A percentile compares a stretch with the other conserved stretches of the same genome.
phyloP scores from a whole-genome alignment of 202 grass and related monocot genomes.

The Brachypodium distachyon region DNA sequence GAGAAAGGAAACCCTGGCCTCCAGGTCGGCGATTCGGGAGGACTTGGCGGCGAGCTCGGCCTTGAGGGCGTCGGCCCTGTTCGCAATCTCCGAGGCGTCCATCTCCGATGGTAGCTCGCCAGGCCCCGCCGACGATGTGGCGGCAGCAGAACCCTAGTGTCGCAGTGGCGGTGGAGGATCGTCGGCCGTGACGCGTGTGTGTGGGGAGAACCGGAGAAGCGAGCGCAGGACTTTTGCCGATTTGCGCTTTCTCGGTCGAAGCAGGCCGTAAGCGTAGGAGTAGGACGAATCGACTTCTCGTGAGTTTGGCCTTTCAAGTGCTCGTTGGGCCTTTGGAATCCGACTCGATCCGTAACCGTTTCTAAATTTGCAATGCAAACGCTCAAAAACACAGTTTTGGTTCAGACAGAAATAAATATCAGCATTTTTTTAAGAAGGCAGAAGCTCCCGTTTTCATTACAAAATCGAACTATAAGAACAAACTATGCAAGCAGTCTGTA shows the following conservation, averaged over 20 bases:
- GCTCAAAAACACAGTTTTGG: too few relatives aligned
- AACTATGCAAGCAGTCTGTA: too few relatives aligned
- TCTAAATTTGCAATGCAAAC: too few relatives aligned
- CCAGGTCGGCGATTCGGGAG: constrained; percentile 29
- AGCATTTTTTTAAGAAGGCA: too few relatives aligned
- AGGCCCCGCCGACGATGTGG: not conserved
- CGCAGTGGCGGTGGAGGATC: not conserved
- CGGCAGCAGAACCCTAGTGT: constrained; percentile 1
- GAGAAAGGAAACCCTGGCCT: constrained; percentile 29
- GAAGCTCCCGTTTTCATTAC: too few relatives aligned
- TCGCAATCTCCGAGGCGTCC: not conserved
- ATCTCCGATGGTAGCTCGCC: not conserved
- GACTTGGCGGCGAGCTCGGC: constrained; percentile 21
- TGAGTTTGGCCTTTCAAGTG: not conserved
- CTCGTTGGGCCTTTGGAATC: not conserved
- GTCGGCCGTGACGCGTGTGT: not conserved
- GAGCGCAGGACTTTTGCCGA: not conserved
- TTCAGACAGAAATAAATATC: too few relatives aligned
- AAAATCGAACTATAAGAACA: too few relatives aligned
- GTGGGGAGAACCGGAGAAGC: not conserved
- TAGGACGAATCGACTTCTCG: not conserved
- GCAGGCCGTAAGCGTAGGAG: not conserved
- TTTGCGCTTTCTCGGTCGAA: not conserved
- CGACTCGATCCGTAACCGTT: too few relatives aligned
- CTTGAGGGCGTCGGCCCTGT: constrained; percentile 10